phyloP scores from a whole-genome alignment of 2,329 filamentous ascomycete species.

The Neofusicoccum sp. region DNA sequence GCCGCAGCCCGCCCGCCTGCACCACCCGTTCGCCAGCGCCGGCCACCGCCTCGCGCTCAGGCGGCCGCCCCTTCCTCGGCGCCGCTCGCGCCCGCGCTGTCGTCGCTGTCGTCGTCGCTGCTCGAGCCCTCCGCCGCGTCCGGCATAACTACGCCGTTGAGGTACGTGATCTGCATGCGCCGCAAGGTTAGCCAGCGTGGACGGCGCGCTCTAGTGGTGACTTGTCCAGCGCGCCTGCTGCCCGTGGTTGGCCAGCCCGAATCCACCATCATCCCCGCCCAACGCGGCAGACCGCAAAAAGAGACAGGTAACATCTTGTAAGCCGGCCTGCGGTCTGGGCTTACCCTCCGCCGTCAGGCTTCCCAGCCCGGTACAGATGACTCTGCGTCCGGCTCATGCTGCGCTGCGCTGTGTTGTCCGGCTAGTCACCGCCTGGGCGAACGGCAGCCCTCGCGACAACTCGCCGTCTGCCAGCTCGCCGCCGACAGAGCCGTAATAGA shows the following conservation, averaged over 20 bases:
- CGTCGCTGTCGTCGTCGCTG: slow-evolving; percentile 25
- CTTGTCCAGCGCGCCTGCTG: slow-evolving; percentile 11
- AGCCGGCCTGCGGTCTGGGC: slow-evolving; percentile 2
- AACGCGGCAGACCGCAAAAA: slow-evolving; percentile 10
- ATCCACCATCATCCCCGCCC: slow-evolving; percentile 18
- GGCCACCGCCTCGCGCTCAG: slow-evolving; percentile 20
- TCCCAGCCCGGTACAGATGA: slow-evolving; percentile 6
- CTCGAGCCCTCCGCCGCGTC: slow-evolving; percentile 42
- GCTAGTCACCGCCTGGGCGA: slow-evolving; percentile 12
- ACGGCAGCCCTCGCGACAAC: slow-evolving; percentile 4
- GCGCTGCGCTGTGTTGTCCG: slow-evolving; percentile 1
- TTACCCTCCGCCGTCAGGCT: slow-evolving; percentile 7
- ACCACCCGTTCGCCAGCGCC: slow-evolving; percentile 5
- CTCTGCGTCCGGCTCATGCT: not conserved
- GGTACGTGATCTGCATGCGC: slow-evolving; percentile 46
- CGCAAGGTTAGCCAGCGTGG: slow-evolving; percentile 13
- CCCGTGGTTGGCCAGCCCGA: slow-evolving; percentile 13
- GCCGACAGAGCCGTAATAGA: slow-evolving; percentile 9
- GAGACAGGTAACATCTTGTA: slow-evolving; percentile 17
- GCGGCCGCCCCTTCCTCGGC: slow-evolving; percentile 19
- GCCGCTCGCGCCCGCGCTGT: slow-evolving; percentile 21
- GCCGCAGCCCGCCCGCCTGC: not conserved
- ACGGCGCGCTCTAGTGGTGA: slow-evolving; percentile 8
- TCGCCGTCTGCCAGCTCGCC: no score
- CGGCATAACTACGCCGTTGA: slow-evolving; percentile 52